phyloP scores from a whole-genome alignment of 2,329 filamentous ascomycete genomes.

The Aspergillus neotritici region DNA sequence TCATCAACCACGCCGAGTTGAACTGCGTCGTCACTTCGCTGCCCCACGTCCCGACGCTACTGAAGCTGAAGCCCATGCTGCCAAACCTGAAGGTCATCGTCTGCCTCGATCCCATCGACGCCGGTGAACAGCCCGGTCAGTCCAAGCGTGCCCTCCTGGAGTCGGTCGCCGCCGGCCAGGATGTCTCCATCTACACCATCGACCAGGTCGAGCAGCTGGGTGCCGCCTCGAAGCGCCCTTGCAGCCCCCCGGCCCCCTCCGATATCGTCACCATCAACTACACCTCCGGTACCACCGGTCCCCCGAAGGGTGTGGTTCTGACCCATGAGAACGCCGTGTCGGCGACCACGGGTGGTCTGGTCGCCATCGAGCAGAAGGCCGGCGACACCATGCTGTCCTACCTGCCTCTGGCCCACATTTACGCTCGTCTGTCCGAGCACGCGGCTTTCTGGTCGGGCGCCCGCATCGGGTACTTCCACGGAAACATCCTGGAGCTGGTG shows the following conservation, averaged over 20 bases:
- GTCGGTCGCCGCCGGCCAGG: constrained; percentile 64
- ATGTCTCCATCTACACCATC: constrained; percentile 74
- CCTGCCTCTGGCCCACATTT: constrained; percentile 90
- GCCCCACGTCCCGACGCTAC: constrained; percentile 70
- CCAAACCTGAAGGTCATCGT: constrained; percentile 83
- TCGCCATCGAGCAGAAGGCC: constrained; percentile 47
- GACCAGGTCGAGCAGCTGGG: constrained; percentile 77
- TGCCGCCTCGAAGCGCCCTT: constrained; percentile 60
- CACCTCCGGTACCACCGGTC: constrained; percentile 60
- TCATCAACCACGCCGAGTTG: constrained; percentile 83
- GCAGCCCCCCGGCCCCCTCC: constrained; percentile 64
- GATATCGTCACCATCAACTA: constrained; percentile 74
- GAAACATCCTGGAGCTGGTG: constrained; percentile 76
- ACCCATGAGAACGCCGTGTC: constrained; percentile 77
- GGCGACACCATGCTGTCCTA: constrained; percentile 75
- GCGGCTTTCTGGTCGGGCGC: constrained; percentile 64
- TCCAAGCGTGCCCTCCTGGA: constrained; percentile 77
- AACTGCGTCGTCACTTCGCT: constrained; percentile 71
- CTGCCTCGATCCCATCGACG: constrained; percentile 74
- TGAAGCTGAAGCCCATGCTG: constrained; percentile 72
- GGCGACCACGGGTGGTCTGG: constrained; percentile 58
- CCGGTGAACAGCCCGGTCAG: constrained; percentile 67
- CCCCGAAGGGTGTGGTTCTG: constrained; percentile 61
- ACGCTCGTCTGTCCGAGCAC: constrained; percentile 78
- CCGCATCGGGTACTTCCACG: constrained; percentile 86